Evolutionary conservation across 179 eudicot species (phyloP).

Genomic region (Gypsophila paniculata): DNA sequence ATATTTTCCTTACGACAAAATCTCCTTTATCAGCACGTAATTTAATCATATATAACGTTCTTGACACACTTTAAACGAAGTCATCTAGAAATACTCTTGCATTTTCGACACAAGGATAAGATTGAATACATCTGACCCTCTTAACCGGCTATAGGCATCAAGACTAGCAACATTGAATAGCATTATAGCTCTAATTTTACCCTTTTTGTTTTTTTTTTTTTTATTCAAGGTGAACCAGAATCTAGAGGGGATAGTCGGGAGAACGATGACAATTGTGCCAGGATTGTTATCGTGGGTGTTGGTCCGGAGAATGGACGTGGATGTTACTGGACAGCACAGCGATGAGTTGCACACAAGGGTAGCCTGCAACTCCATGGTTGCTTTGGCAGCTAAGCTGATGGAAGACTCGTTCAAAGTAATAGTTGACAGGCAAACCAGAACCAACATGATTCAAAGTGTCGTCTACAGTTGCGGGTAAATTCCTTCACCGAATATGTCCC

Average conservation of each 20-base stretch:
- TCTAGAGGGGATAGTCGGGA: constrained; percentile 35
- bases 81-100: no score
- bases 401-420: constrained; percentile 39
- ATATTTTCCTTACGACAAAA: background rate
- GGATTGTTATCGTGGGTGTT: constrained; percentile 40
- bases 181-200: no score
- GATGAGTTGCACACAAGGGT: constrained; percentile 24
- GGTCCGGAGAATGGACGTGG: constrained; percentile 33
- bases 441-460: constrained; percentile 37
- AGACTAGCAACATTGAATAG: no score
- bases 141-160: no score
- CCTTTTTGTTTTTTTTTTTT: background rate
- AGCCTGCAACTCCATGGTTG: constrained; percentile 42
- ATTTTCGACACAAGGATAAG: no score
- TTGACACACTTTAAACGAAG: background rate
- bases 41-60: background rate
- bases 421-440: constrained; percentile 39
- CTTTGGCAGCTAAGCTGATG: constrained; percentile 38
- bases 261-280: constrained; percentile 4
- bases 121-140: background rate
- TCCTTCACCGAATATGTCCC: background rate
- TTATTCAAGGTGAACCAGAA: constrained; percentile 33
- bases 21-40: background rate
- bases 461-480: constrained; percentile 45
- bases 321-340: background rate